Evolutionary conservation across 139 green algal genomes (phyloP), one percentile per base, ranked within the genome.

Genomic region (Chlorella vulgaris): DNA sequence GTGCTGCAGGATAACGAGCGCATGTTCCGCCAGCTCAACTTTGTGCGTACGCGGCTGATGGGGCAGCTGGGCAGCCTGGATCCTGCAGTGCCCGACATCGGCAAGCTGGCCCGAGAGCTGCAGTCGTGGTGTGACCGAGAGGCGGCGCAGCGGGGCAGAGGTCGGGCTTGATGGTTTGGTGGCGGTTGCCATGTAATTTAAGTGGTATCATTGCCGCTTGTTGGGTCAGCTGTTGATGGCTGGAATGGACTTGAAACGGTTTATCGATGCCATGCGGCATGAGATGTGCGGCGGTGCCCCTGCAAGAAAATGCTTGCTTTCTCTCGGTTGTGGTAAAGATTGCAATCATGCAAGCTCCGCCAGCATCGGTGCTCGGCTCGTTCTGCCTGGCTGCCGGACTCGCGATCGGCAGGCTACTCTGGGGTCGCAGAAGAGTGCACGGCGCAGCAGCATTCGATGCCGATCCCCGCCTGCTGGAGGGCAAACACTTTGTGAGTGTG

Each of bases 11-110:
- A 82, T 39, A 82, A 75, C 24, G 76, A 70, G 42, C 65, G 60
- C 76, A 63, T 82, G 42, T 74, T 82, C 76, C 40, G 76, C 0
- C 76, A 82, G 76, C 60, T 82, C 43, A 82, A 82, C 42, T 82
- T 66, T 66, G 63, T 82, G 39, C 42, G 63, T 15, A 75, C 42
- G 0, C 63, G 76, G 31, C 33, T 82, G 7, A 36, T 82, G 18
- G 76, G 60, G 7, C 76, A 82, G 33, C 62, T 74, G 31, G 19
- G 28, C 21, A 51, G 50, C 31, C 43, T 82, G 76, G 76, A 82
- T 26, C 7, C 33, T 6, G 26, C n/a, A 18, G 76, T 74, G 62
- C 76, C 76, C 3, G 76, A 82, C 26, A 67, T 82, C 2, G 76
- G 60, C 40, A 82, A 82, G 63, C 76, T 82, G 62, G 76, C 76